These are phyloP conservation scores for Herpotrichia juniperi DNA, from an alignment of 2,329 filamentous ascomycete species.

Conservation along the genomic window DNA sequence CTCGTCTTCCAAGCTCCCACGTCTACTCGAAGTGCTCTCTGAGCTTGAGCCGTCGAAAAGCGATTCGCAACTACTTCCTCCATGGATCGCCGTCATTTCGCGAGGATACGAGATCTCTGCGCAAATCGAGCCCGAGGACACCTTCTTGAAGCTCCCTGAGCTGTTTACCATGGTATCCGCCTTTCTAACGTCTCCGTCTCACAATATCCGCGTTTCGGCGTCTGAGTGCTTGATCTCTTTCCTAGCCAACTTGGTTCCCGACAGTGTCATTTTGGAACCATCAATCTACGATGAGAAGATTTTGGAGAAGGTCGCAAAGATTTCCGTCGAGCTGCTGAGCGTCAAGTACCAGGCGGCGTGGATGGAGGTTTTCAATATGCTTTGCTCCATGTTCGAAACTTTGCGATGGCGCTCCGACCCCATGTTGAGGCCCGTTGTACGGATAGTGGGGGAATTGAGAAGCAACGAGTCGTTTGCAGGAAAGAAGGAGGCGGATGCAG, in stretches of 20 bases:
- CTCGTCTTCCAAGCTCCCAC: conserved; percentile 86
- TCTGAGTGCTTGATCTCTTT: conserved; percentile 96
- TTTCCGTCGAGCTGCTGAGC: conserved; percentile 75
- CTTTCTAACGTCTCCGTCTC: conserved; percentile 84
- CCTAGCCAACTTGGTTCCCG: conserved; percentile 85
- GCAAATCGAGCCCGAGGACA: conserved; percentile 86
- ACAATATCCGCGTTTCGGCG: conserved; percentile 92
- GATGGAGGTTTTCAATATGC: conserved; percentile 90
- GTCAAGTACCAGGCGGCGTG: conserved; percentile 94
- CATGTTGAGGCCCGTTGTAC: conserved; percentile 75
- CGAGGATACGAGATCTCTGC: conserved; percentile 93
- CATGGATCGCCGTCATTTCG: conserved; percentile 95
- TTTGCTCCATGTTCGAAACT: conserved; percentile 84
- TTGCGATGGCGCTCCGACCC: conserved; percentile 85
- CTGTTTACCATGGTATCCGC: conserved; percentile 79
- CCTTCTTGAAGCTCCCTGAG: conserved; percentile 86
- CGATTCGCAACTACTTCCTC: conserved; percentile 91
- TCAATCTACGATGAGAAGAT: conserved; percentile 92
- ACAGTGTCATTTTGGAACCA: conserved; percentile 81
- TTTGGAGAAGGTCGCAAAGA: conserved; percentile 78
- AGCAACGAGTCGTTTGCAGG: conserved; percentile 86
- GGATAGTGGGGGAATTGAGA: conserved; percentile 83
- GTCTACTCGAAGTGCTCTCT: conserved; percentile 87
- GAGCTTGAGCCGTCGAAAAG: conserved; percentile 91
- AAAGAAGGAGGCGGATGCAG: conserved; percentile 92